Base-by-base conservation (phyloP, 805 yeast species). In the Ogataea ramenticola region DNA sequence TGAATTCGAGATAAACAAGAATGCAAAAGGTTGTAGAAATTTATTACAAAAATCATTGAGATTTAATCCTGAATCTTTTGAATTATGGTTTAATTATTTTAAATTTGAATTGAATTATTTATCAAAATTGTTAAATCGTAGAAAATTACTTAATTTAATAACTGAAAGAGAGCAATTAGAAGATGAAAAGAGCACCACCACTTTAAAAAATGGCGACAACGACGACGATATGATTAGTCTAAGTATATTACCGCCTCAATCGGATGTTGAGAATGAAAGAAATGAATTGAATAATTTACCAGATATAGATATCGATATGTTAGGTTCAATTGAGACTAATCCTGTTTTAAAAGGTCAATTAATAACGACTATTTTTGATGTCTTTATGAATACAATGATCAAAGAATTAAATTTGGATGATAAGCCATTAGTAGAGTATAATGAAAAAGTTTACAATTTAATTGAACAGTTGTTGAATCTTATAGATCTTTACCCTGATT, bases 21-120 rank as follows among this genome's bases (percentile, higher is more conserved):
- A 89, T 54, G 86, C 95, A 38, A 80, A 83, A 57, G 90, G 95
- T 39, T 90, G 97, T 20, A 76, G 99, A 62, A 78, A 79, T 10
- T 72, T 93, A 22, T 80, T 89, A 62, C 96, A 90, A 62, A 78
- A 85, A 51, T 95, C 84, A 29, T 70, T 93, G 35, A 74, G 95
- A 61, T 85, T 93, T 62, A 91, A 91, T 58, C 74, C 83, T 2
- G 90, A 86, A 41, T 75, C 82, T 9, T 61, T 70, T 16, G 75
- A 73, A 45, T 70, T 93, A 47, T 91, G 98, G 96, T 62, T 80
- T 32, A 86, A 84, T 49, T 93, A 93, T 62, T 80, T 86, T 40
- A 88, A 86, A 53, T 82, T 93, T 53, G 99, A 95, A 65, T 73
- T 91, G 54, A 77, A 85, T 21, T 91, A 89, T 55, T 79, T 90